Base-by-base conservation (phyloP, 768 basidiomycete species). In the Macrolepiota albuminosa region DNA sequence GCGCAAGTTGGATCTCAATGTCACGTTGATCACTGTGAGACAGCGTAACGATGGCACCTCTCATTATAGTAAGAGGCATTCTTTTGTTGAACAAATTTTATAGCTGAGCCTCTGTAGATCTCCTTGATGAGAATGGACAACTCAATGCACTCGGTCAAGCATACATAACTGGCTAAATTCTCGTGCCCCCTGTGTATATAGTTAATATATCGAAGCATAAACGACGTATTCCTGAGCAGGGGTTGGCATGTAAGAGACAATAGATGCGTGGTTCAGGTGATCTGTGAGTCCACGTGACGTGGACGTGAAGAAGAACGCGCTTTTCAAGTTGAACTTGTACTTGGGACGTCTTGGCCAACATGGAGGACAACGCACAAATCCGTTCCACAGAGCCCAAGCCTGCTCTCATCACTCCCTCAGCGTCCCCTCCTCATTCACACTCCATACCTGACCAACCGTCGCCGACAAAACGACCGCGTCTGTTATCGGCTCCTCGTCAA, bases 331-430 rank as follows among this genome's bases (percentile, higher is more conserved):
- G 36, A 37, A 37, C 36, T 42, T 42, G 39, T 16, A n/a, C 42
- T 18, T n/a, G n/a, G 18, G 14, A 48, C 29, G 14, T 29, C 46
- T 29, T 29, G 26, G 14, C 14, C 47, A 31, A 46, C 51, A 63
- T 63, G 59, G 53, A 56, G 5, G 51, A 47, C 36, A 45, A 39
- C 37, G 50, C 53, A 13, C 36, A 60, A 47, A 10, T 29, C 9
- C 34, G 50, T 26, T 52, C 34, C 39, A 47, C 53, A 58, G 43
- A 33, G 37, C 43, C 49, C 33, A 61, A 69, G 52, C 66, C 69
- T 8, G 64, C 76, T 6, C 71, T 83, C 5, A 77, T 82, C 40
- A 80, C 82, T 1, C 83, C 83, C 31, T 84, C 83, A 26, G 77
- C 78, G 2, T 85, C 84, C 0, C 82, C 82, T 4, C 81, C 81